phyloP scores from a whole-genome alignment of 2,329 filamentous ascomycete genomes.

The Coleophoma crateriformis region DNA sequence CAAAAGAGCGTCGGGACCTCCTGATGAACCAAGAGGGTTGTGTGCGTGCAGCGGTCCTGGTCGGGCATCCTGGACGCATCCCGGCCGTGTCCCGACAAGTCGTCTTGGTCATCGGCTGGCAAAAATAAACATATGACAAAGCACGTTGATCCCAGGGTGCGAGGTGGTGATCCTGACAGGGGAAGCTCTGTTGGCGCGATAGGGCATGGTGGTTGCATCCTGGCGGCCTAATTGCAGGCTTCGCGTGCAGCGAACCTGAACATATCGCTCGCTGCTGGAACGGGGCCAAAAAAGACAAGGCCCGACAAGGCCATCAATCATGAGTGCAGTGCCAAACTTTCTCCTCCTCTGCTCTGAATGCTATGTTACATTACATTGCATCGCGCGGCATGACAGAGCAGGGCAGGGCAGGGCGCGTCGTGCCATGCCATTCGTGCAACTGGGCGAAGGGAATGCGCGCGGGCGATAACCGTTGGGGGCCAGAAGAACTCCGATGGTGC shows the following conservation, averaged over 20 bases:
- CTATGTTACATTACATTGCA: no score
- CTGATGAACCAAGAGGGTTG: not conserved
- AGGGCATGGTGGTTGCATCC: not conserved
- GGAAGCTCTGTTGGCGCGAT: not conserved
- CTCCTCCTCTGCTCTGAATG: no score
- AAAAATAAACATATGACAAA: conserved; percentile 25
- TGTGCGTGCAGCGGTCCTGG: not conserved
- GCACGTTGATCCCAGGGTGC: conserved; percentile 8
- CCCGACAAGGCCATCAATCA: not conserved
- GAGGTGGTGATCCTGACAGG: conserved; percentile 15
- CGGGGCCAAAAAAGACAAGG: not conserved
- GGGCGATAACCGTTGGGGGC: no score
- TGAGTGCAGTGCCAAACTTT: no score
- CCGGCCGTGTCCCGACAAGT: not conserved
- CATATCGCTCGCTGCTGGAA: not conserved
- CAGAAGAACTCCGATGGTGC: no score
- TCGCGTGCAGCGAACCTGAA: not conserved
- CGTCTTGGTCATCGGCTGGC: conserved; percentile 12
- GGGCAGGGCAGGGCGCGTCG: no score
- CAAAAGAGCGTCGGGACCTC: not conserved
- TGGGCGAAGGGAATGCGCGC: no score
- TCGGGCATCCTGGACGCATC: not conserved
- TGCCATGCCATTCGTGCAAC: no score
- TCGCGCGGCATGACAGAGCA: no score
- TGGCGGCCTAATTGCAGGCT: not conserved